These are phyloP conservation scores for Ensete ventricosum DNA, from an alignment of 176 grass and related monocot genomes.

Conservation along the genomic window DNA sequence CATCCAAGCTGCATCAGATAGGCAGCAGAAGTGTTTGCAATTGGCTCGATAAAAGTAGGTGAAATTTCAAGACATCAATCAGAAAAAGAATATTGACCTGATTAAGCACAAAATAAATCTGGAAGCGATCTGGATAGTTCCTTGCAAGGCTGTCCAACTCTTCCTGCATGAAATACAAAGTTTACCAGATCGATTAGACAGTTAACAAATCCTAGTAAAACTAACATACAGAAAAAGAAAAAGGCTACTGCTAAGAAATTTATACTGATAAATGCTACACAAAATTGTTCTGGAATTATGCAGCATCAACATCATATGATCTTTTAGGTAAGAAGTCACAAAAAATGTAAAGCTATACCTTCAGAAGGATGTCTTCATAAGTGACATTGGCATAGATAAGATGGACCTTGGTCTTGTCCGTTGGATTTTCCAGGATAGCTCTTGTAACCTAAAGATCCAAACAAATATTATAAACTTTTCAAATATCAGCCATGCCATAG, in stretches of 20 bases:
- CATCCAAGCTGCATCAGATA: neutral
- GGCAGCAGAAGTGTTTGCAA: neutral
- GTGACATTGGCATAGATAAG: constrained; percentile 94
- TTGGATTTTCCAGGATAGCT: constrained; percentile 86
- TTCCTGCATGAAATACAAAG: constrained; percentile 50
- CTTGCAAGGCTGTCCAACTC: constrained; percentile 64
- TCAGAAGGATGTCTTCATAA: constrained; percentile 90
- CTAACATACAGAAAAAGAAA: neutral
- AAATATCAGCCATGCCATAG: neutral
- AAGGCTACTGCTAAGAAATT: neutral
- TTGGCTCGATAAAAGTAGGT: neutral
- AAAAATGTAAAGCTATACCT: constrained; percentile 32
- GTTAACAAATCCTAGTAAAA: neutral
- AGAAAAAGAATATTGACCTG: constrained; percentile 35
- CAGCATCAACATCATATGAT: neutral
- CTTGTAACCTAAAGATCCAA: constrained; percentile 61
- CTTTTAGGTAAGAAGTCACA: neutral
- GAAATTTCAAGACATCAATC: neutral
- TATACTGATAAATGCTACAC: too few species aligned
- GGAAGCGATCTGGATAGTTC: constrained; percentile 54
- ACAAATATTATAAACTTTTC: neutral
- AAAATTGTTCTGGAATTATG: neutral
- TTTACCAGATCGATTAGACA: constrained; percentile 6
- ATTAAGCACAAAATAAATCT: constrained; percentile 90
- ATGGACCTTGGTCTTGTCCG: constrained; percentile 67